Conservation (phyloP, 805 yeast species). For the Lachancea cidri region DNA sequence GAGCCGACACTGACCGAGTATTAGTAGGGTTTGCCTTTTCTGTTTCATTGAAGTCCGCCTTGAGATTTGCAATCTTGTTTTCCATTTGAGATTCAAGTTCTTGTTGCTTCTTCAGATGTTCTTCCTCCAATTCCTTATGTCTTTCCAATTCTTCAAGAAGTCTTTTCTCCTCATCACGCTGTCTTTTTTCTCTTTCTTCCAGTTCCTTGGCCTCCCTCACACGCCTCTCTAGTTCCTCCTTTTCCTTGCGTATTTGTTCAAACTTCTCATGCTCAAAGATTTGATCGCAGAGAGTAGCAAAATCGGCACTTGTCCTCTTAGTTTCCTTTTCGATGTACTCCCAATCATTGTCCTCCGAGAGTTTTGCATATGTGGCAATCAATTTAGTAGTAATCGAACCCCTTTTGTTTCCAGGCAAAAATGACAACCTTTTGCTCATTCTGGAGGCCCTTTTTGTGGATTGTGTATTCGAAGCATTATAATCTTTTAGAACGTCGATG, state of each 20-base stretch:
- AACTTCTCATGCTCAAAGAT: conserved; percentile 67
- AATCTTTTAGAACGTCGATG: conserved; percentile 19
- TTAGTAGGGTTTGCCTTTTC: conserved; percentile 14
- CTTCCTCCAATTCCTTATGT: conserved; percentile 16
- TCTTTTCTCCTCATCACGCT: conserved; percentile 22
- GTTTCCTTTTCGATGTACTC: conserved; percentile 68
- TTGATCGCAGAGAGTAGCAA: conserved; percentile 72
- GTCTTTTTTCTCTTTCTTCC: conserved; percentile 38
- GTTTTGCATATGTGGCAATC: conserved; percentile 66
- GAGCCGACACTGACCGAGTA: conserved; percentile 37
- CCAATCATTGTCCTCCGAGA: conserved; percentile 60
- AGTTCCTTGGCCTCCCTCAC: conserved; percentile 41
- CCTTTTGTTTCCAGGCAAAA: conserved; percentile 44
- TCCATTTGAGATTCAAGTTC: conserved; percentile 29
- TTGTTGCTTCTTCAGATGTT: conserved; percentile 14
- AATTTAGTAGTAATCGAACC: conserved; percentile 69
- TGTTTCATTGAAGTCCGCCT: conserved; percentile 13
- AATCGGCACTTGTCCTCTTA: conserved; percentile 70
- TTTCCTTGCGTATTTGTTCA: conserved; percentile 48
- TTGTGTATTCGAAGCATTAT: conserved; percentile 7
- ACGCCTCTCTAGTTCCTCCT: conserved; percentile 43
- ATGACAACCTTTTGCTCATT: conserved; percentile 34
- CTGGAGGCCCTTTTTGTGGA: conserved; percentile 22
- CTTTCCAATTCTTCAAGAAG: conserved; percentile 19
- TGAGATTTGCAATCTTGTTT: conserved; percentile 20